Base-by-base conservation (phyloP, 1,284 basidiomycete genomes). In the Melampsora americana region DNA sequence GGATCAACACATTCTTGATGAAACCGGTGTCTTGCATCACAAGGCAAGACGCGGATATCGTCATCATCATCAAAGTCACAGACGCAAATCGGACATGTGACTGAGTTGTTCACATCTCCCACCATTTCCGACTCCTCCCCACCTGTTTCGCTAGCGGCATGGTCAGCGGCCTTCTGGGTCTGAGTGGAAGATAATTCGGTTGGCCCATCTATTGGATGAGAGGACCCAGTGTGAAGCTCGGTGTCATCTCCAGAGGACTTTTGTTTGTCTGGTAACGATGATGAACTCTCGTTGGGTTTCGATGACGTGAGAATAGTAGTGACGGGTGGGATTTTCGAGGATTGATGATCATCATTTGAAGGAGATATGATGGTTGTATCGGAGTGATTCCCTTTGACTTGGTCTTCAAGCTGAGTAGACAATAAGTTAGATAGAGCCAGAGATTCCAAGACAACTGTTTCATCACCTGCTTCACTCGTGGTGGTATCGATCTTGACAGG, bases 1-100 rank as follows among this genome's bases (percentile, higher is more conserved):
- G 89, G 90, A 81, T 92, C 83, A 82, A 85, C 77, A 82, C 84
- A 82, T 23, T 84, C 84, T 80, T 90, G 88, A 81, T 96, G 93
- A 85, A 95, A 96, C 71, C 88, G 86, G 82, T 96, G 93, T 79
- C 90, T 88, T 61, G 90, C 91, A 81, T 92, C 91, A 83, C 93
- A 96, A 0, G 93, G 93, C 73, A 96, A 84, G 46, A 95, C 87
- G 42, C 93, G 88, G 20, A 95, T 83, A 82, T 95, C 91, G 81
- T 96, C 93, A 5, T 92, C 93, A 78, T 92, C 90, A 82, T 94
- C 91, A 81, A 96, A 96, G 80, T 95, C 93, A 53, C 92, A 86
- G 77, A 95, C 90, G 82, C 94, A 96, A 78, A 96, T 96, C 6
- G 94, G 93, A 83, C 93, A 96, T 30, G 90, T 92, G 82, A 92